A percentile compares a stretch with the other conserved stretches of the same genome.
These are phyloP conservation scores for Ceratocystis albifundus DNA, from an alignment of 2,329 filamentous ascomycete genomes.

Conservation along the genomic window DNA sequence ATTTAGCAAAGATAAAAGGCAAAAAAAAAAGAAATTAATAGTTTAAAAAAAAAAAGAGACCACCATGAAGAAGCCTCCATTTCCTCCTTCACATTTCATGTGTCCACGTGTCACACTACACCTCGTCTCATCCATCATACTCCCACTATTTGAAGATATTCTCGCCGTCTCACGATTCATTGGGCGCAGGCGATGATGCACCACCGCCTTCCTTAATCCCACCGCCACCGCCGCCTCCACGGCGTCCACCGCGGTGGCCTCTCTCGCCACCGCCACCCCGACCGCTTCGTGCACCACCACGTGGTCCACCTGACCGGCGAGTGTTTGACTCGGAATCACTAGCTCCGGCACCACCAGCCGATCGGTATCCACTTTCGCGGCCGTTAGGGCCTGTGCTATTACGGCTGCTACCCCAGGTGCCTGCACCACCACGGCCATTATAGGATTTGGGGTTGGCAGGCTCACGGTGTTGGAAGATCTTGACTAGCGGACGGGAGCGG, in stretches of 20 bases:
- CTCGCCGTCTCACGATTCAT: slow-evolving; percentile 26
- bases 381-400: slow-evolving; percentile 47
- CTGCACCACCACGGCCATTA: slow-evolving; percentile 50
- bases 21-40: slow-evolving; percentile 5
- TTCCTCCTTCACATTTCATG: background rate
- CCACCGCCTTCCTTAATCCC: slow-evolving; percentile 46
- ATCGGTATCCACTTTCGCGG: slow-evolving; percentile 66
- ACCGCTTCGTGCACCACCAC: slow-evolving; percentile 46
- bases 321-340: slow-evolving; percentile 52
- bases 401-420: slow-evolving; percentile 54
- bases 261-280: slow-evolving; percentile 43
- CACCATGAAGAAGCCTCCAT: background rate
- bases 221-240: slow-evolving; percentile 43
- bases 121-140: background rate
- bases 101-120: background rate
- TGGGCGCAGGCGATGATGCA: slow-evolving; percentile 42
- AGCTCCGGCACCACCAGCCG: slow-evolving; percentile 57
- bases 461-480: slow-evolving; percentile 65
- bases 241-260: slow-evolving; percentile 36
- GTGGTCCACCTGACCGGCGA: slow-evolving; percentile 36
- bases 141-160: background rate
- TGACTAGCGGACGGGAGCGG: slow-evolving; percentile 67
- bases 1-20: background rate
- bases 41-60: slow-evolving; percentile 10
- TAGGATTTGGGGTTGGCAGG: slow-evolving; percentile 36